Evolutionary conservation across 1,284 basidiomycete genomes (phyloP), one percentile per base, ranked within the genome.

Genomic region (Golubevia pallescens): DNA sequence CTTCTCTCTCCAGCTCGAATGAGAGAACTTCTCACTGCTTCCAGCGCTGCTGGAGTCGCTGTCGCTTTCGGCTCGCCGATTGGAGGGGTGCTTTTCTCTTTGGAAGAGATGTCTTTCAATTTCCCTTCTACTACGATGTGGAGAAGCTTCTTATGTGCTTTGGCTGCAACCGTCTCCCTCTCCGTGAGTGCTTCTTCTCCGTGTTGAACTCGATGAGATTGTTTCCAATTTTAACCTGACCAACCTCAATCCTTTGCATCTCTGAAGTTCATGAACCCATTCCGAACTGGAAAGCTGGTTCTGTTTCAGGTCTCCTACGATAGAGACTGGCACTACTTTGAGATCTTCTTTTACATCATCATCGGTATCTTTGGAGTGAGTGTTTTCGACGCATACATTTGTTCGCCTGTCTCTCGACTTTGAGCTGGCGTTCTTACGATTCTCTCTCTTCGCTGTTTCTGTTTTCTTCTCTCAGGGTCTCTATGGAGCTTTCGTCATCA

Each of bases 41-140:
- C 95, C 0, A 97, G 94, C 85, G 97, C 97, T 0, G 96, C 96
- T 1, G 96, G 96, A 6, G 95, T 99, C 0, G 96, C 95, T 0
- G 95, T 97, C 23, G 95, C 95, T 32, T 99, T 99, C 85, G 96
- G 97, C 69, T 93, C 95, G 1, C 96, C 96, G 0, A 97, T 99
- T 56, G 97, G 96, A 16, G 97, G 97, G 3, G 97, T 99, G 2
- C 86, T 99, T 21, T 99, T 99, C 86, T 89, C 90, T 1, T 88
- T 91, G 58, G 90, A 91, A 81, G 95, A 97, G 90, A 97, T 99
- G 96, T 96, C 94, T 80, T 92, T 94, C 84, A 92, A 91, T 48
- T 98, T 97, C 86, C 96, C 93, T 58, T 95, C 96, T 84, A 92
- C 94, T 84, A 98, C 96, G 1, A 97, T 99, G 94, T 99, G 95